These are phyloP conservation scores for Zygnema circumcarinatum DNA, from an alignment of 139 green algal genomes.

Conservation along the genomic window DNA sequence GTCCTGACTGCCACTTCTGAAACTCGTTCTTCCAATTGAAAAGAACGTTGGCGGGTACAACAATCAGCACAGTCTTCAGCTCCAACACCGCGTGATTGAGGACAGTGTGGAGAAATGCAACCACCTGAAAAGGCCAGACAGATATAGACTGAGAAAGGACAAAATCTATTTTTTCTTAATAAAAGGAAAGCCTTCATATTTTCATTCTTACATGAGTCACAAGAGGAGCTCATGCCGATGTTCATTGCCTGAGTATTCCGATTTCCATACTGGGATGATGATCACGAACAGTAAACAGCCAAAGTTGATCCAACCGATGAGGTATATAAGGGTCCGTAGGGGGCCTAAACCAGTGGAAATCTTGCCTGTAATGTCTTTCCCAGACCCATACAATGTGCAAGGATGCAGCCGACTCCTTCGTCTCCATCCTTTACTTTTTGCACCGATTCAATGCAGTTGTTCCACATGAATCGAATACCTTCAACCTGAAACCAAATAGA, in stretches of 20 bases:
- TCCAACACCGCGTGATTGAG: not conserved
- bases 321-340: no score
- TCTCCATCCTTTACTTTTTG: constrained; percentile 20
- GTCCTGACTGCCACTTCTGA: constrained; percentile 29
- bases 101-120: constrained; percentile 53
- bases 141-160: no score
- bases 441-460: constrained; percentile 51
- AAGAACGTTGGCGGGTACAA: constrained; percentile 57
- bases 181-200: no score
- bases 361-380: constrained; percentile 57
- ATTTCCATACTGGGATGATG: no score
- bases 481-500: constrained; percentile 27
- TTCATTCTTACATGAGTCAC: no score
- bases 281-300: no score
- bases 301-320: no score
- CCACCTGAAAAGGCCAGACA: constrained; percentile 53
- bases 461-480: constrained; percentile 51
- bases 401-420: constrained; percentile 46
- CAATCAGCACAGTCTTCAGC: constrained; percentile 37
- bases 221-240: no score
- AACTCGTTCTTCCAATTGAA: constrained; percentile 58
- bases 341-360: no score
- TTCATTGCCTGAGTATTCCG: no score
- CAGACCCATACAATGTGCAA: constrained; percentile 56
- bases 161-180: no score